These are phyloP conservation scores for Wickerhamiella occidentalis DNA, from an alignment of 805 yeast genomes.

Conservation along the genomic window DNA sequence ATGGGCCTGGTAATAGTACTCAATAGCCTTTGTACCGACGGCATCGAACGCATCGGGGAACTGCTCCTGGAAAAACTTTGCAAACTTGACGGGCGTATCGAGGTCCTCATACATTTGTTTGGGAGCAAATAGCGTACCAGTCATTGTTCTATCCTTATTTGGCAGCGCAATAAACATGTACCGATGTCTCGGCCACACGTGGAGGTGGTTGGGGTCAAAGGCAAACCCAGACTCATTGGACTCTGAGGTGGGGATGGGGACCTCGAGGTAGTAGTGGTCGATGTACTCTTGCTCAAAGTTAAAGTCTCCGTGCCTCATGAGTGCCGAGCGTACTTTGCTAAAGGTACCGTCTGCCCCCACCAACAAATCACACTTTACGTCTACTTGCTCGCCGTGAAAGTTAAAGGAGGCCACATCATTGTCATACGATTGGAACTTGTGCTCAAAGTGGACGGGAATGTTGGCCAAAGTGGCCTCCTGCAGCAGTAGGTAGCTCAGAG, in stretches of 20 bases:
- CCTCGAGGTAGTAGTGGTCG: constrained; percentile 72
- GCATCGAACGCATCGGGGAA: constrained; percentile 66
- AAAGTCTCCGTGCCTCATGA: constrained; percentile 58
- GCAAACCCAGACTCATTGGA: constrained; percentile 30
- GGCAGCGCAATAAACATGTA: constrained; percentile 87
- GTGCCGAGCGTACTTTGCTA: constrained; percentile 55
- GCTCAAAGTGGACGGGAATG: constrained; percentile 41
- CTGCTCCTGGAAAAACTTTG: constrained; percentile 42
- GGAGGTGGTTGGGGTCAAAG: constrained; percentile 64
- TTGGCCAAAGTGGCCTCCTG: constrained; percentile 46
- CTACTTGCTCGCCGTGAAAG: constrained; percentile 17
- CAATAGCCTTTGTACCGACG: constrained; percentile 48
- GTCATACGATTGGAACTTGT: constrained; percentile 35
- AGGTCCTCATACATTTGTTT: constrained; percentile 49
- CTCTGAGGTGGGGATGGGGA: constrained; percentile 53
- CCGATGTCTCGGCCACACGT: constrained; percentile 83
- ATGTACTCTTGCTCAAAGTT: constrained; percentile 64
- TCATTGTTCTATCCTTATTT: constrained; percentile 73
- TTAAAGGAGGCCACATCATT: neutral
- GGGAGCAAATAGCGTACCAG: constrained; percentile 81
- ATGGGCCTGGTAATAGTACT: constrained; percentile 38
- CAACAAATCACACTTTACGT: constrained; percentile 31
- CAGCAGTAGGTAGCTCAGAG: constrained; percentile 51
- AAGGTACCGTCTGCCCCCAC: constrained; percentile 83
- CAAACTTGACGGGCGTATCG: constrained; percentile 32